Percentiles rank a stretch among this genome's conserved stretches.
phyloP scores from a whole-genome alignment of 768 basidiomycete species.

The Chalciporus pseudorubinellus region DNA sequence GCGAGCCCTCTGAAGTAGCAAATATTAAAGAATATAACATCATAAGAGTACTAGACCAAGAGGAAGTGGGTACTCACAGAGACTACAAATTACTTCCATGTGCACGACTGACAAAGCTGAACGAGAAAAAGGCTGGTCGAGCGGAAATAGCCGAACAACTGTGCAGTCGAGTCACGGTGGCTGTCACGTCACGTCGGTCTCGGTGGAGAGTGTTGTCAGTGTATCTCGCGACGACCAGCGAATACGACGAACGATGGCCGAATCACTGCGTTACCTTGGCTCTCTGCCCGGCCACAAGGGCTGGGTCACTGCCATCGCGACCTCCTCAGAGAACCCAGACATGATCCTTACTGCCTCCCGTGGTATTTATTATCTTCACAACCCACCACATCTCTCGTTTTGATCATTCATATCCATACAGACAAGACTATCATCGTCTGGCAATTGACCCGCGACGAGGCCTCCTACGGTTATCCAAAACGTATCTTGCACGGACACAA shows the following conservation, averaged over 20 bases:
- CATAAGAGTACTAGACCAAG: constrained; percentile 22
- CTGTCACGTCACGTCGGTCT: constrained; percentile 46
- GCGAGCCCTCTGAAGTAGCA: constrained; percentile 64
- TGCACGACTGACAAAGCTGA: background rate
- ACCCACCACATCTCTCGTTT: constrained; percentile 13
- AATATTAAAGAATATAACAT: constrained; percentile 54
- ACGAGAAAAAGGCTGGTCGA: background rate
- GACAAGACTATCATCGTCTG: constrained; percentile 99
- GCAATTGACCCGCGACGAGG: constrained; percentile 93
- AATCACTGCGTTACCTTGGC: constrained; percentile 88
- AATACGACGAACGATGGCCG: constrained; percentile 55
- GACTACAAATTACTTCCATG: background rate
- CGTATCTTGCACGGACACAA: constrained; percentile 98
- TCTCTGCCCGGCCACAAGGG: constrained; percentile 91
- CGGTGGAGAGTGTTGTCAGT: constrained; percentile 18
- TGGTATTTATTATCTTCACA: constrained; percentile 51
- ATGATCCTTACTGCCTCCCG: constrained; percentile 98
- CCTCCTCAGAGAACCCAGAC: constrained; percentile 97
- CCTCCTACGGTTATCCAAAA: constrained; percentile 94
- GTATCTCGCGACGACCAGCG: constrained; percentile 24
- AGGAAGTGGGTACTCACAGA: constrained; percentile 18
- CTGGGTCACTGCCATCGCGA: constrained; percentile 98
- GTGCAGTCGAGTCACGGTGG: constrained; percentile 65
- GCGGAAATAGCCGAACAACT: constrained; percentile 44
- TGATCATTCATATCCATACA: constrained; percentile 56